Evolutionary conservation across 805 yeast species (phyloP), one percentile per base, ranked within the genome.

Genomic region (Kazachstania africana): DNA sequence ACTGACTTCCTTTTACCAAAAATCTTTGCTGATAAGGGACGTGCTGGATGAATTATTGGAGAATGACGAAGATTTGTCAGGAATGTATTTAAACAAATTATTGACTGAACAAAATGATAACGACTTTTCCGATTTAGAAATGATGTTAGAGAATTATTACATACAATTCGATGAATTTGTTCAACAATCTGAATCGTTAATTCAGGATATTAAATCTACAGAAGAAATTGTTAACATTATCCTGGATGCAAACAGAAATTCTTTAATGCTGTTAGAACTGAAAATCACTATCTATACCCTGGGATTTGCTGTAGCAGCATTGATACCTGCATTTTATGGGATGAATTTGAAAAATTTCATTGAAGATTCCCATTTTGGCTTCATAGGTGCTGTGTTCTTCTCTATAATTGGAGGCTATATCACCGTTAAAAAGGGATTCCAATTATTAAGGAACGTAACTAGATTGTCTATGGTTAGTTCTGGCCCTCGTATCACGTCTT

Each of bases 191-290:
- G 94, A 82, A 27, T 77, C 88, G 4, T 60, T 85, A 34, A 71
- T 81, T 14, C 76, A 75, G 43, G 94, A 87, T 49, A 83, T 87
- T 44, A 75, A 75, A 48, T 81, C 91, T 12, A 87, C 96, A 0
- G 95, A 85, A 50, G 96, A 87, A 47, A 82, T 87, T 49, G 87
- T 83, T 36, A 85, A 85, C 49, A 85, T 87, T 45, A 85, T 87
- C 38, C 57, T 87, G 33, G 96, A 87, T 54, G 83, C 95, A 3
- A 84, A 84, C 48, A 72, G 96, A 60, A 87, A 87, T 57, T 73
- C 94, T 3, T 61, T 87, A 38, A 83, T 87, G 94, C 66, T 87
- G 35, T 75, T 79, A 43, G 94, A 87, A 47, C 60, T 87, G 40
- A 78, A 81, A 45, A 73, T 85, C 12, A 74, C 93, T 0, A 78